A percentile compares a stretch with the other conserved stretches of the same genome.
phyloP scores from a whole-genome alignment of 345 rosid genomes.

The Hypericum androsaemum region DNA sequence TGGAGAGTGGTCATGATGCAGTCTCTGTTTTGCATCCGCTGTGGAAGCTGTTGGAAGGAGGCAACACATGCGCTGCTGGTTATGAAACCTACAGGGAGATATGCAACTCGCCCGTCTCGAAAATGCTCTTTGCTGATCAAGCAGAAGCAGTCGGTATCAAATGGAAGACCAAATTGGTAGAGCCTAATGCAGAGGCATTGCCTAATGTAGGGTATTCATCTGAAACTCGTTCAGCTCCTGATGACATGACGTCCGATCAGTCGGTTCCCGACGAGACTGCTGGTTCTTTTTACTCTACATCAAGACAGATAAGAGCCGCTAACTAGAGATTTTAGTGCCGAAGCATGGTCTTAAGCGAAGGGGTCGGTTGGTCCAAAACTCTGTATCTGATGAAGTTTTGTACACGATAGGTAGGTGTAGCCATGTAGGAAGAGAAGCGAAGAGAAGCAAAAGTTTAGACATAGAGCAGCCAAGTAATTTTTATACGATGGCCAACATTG shows the following conservation, averaged over 20 bases:
- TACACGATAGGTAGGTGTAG: no score
- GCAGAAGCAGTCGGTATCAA: conserved; percentile 59
- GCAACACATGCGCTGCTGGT: conserved; percentile 57
- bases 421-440: no score
- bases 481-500: no score
- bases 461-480: no score
- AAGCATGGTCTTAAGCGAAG: background rate
- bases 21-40: conserved; percentile 65
- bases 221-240: conserved; percentile 1
- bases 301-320: conserved; percentile 16
- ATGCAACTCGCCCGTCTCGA: conserved; percentile 59
- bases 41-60: conserved; percentile 64
- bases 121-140: conserved; percentile 65
- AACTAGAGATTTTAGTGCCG: conserved; percentile 6
- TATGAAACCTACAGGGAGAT: conserved; percentile 80
- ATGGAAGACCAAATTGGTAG: conserved; percentile 33
- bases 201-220: conserved; percentile 1
- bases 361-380: no score
- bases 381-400: no score
- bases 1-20: conserved; percentile 46
- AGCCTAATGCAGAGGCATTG: conserved; percentile 8
- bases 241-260: conserved; percentile 5
- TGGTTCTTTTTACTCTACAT: conserved; percentile 17
- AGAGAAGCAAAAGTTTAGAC: no score
- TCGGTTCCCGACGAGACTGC: conserved; percentile 16